A percentile compares a stretch with the other conserved stretches of the same genome.
Conservation (phyloP, 192 early-diverging fungal species). For the Coemansia sp. region DNA sequence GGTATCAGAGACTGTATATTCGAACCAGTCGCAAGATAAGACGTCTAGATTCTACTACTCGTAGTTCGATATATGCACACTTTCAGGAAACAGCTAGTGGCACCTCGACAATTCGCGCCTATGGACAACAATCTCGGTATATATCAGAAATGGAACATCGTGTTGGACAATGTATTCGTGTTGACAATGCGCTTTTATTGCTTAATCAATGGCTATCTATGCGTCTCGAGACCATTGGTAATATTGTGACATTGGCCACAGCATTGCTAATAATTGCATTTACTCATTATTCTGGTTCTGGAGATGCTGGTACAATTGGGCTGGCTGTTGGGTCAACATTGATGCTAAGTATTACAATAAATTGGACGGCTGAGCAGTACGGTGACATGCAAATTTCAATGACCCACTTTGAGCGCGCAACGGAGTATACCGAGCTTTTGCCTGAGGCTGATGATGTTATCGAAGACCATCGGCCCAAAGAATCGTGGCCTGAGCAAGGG, state of each 20-base stretch:
- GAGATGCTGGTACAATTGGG: conserved; percentile 63
- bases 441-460: conserved; percentile 34
- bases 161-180: conserved; percentile 72
- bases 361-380: conserved; percentile 71
- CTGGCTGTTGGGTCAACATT: conserved; percentile 76
- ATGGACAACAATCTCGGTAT: conserved; percentile 75
- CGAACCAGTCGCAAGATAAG: conserved; percentile 79
- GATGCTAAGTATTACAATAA: conserved; percentile 71
- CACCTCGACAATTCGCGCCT: conserved; percentile 81
- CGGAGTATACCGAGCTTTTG: conserved; percentile 36
- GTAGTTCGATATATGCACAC: conserved; percentile 77
- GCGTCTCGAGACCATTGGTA: conserved; percentile 75
- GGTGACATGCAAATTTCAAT: conserved; percentile 64
- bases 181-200: conserved; percentile 68
- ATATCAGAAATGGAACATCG: conserved; percentile 59
- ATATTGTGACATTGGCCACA: conserved; percentile 69
- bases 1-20: conserved; percentile 70
- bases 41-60: conserved; percentile 75
- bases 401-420: conserved; percentile 62
- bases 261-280: conserved; percentile 67
- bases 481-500: conserved; percentile 56
- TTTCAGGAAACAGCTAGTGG: conserved; percentile 78
- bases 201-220: conserved; percentile 72
- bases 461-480: conserved; percentile 22
- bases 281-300: conserved; percentile 50